These are phyloP conservation scores for Russula emetica DNA, from an alignment of 768 basidiomycete species.

Conservation along the genomic window DNA sequence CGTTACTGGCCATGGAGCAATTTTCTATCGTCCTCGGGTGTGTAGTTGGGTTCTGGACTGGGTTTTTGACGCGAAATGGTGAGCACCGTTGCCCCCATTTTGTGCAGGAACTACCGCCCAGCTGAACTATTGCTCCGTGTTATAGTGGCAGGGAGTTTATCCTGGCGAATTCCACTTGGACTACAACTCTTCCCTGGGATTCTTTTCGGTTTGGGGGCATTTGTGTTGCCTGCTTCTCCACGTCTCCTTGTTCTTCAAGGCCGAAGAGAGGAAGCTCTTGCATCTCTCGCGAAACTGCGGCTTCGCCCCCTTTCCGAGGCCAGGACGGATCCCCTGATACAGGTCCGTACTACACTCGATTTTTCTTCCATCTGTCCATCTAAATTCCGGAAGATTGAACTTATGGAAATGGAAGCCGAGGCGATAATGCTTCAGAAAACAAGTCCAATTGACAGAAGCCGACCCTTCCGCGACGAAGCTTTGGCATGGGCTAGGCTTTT, in stretches of 20 bases:
- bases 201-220: conserved; percentile 57
- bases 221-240: conserved; percentile 59
- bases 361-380: not conserved
- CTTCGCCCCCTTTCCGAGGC: conserved; percentile 45
- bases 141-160: conserved; percentile 55
- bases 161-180: conserved; percentile 75
- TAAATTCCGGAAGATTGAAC: conserved; percentile 49
- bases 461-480: conserved; percentile 32
- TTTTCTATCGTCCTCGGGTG: conserved; percentile 78
- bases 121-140: conserved; percentile 8
- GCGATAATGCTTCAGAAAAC: conserved; percentile 47
- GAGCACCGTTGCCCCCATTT: conserved; percentile 29
- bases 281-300: conserved; percentile 54
- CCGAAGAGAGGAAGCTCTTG: conserved; percentile 52
- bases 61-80: conserved; percentile 67
- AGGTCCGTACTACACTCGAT: conserved; percentile 35
- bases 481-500: conserved; percentile 58
- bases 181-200: conserved; percentile 68
- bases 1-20: conserved; percentile 75
- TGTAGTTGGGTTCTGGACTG: conserved; percentile 79
- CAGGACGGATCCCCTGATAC: conserved; percentile 47
- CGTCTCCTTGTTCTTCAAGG: conserved; percentile 55
- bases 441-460: conserved; percentile 30
- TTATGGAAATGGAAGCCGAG: conserved; percentile 74
- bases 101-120: not conserved